These are phyloP conservation scores for Ailanthus altissimus DNA, from an alignment of 345 rosid genomes.

Conservation along the genomic window DNA sequence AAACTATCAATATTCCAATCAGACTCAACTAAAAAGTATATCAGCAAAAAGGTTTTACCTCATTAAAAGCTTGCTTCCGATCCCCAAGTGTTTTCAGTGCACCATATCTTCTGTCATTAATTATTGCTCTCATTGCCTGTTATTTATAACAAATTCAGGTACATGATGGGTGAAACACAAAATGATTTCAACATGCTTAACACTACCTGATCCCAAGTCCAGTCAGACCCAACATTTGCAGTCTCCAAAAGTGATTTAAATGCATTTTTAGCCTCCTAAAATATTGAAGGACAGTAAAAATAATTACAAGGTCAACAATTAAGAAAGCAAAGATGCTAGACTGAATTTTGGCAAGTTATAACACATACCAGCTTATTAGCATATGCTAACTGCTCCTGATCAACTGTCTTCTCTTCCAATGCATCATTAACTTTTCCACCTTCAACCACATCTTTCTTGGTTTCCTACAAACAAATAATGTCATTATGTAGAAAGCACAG, in stretches of 20 bases:
- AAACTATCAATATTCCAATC: constrained; percentile 2
- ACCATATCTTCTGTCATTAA: constrained; percentile 90
- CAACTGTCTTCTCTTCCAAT: constrained; percentile 59
- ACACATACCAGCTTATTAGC: constrained; percentile 66
- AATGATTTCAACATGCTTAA: constrained; percentile 5
- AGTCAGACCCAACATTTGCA: constrained; percentile 81
- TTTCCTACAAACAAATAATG: constrained; percentile 42
- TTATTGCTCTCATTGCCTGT: constrained; percentile 88
- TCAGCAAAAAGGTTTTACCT: constrained; percentile 48
- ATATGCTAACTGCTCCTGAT: constrained; percentile 53
- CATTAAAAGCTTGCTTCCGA: constrained; percentile 88
- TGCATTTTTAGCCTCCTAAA: constrained; percentile 79
- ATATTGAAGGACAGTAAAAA: constrained; percentile 13
- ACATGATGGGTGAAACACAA: constrained; percentile 16
- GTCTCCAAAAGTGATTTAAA: constrained; percentile 85
- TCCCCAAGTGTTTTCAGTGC: constrained; percentile 91
- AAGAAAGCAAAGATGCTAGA: constrained; percentile 21
- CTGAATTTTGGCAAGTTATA: constrained; percentile 8
- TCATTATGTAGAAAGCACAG: constrained; percentile 18
- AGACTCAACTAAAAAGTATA: constrained; percentile 13
- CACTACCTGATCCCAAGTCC: constrained; percentile 98
- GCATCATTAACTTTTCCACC: constrained; percentile 45
- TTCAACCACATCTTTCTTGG: constrained; percentile 38
- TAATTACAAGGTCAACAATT: constrained; percentile 12
- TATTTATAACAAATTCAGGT: constrained; percentile 30